phyloP scores from a whole-genome alignment of 177 flowering plant species.

The Vitis hybrid region DNA sequence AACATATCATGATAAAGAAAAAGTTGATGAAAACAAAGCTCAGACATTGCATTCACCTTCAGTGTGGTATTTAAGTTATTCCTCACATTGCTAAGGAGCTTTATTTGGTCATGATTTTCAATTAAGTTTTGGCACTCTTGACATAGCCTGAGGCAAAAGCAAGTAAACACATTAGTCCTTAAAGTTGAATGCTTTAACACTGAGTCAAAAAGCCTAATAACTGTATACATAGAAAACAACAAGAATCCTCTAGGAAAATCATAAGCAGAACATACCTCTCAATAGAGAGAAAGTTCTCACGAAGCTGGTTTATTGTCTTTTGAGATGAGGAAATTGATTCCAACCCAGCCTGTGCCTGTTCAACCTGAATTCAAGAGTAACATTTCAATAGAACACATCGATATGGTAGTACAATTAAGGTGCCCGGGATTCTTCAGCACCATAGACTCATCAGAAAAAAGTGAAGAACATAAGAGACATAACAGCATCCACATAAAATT shows the following conservation, averaged over 20 bases:
- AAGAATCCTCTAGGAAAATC: too few species aligned
- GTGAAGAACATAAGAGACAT: not conserved
- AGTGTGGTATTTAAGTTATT: constrained; percentile 90
- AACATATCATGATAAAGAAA: too few species aligned
- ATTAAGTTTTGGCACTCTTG: constrained; percentile 97
- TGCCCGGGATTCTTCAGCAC: too few species aligned
- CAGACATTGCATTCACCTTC: constrained; percentile 48
- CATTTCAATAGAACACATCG: too few species aligned
- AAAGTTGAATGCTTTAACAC: not conserved
- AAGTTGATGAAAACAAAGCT: too few species aligned
- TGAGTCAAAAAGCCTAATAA: too few species aligned
- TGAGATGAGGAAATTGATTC: constrained; percentile 79
- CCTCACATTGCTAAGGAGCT: constrained; percentile 96
- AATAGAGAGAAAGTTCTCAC: constrained; percentile 82
- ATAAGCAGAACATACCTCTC: constrained; percentile 58
- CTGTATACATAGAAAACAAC: too few species aligned
- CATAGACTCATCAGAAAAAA: not conserved
- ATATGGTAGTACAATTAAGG: too few species aligned
- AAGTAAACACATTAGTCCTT: constrained; percentile 12
- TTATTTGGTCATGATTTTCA: constrained; percentile 97
- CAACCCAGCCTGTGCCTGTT: constrained; percentile 82
- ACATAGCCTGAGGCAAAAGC: constrained; percentile 63
- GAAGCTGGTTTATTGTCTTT: constrained; percentile 68
- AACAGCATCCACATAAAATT: too few species aligned
- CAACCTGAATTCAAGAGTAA: constrained; percentile 58